Percentiles rank a stretch among this genome's conserved stretches.
Evolutionary conservation across 2,329 filamentous ascomycete genomes (phyloP).

Genomic region (Exophiala lecanii-corni): DNA sequence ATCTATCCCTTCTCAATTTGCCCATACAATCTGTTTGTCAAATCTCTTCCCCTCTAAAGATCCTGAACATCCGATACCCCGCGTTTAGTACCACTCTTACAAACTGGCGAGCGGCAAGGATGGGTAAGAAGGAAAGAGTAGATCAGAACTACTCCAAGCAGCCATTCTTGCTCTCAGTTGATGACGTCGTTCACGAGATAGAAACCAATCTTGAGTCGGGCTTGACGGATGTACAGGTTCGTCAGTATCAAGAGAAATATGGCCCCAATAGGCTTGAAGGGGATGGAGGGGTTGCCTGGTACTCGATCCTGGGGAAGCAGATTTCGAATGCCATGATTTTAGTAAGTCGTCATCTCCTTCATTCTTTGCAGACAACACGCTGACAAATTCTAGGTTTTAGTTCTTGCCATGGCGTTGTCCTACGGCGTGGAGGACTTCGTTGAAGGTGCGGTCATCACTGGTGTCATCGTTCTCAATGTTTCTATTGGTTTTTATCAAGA

Average conservation of each 20-base stretch:
- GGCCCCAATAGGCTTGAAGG: constrained; percentile 48
- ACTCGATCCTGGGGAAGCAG: constrained; percentile 49
- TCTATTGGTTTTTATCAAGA: constrained; percentile 57
- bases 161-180: constrained; percentile 33
- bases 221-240: constrained; percentile 40
- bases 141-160: constrained; percentile 31
- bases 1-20: constrained; percentile 4
- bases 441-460: constrained; percentile 56
- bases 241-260: constrained; percentile 43
- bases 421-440: constrained; percentile 54
- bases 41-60: too few relatives aligned
- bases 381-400: constrained; percentile 39
- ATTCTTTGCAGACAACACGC: constrained; percentile 9
- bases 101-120: too few relatives aligned
- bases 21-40: too few relatives aligned
- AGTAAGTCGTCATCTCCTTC: constrained; percentile 32
- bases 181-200: constrained; percentile 41
- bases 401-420: constrained; percentile 66
- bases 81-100: too few relatives aligned
- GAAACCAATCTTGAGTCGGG: constrained; percentile 47
- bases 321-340: constrained; percentile 54
- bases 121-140: constrained; percentile 19
- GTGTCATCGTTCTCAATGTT: constrained; percentile 56
- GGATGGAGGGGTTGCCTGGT: constrained; percentile 43
- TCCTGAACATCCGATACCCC: neutral